Conservation (phyloP, 805 yeast species). For the Zygosaccharomyces pseudorouxii region DNA sequence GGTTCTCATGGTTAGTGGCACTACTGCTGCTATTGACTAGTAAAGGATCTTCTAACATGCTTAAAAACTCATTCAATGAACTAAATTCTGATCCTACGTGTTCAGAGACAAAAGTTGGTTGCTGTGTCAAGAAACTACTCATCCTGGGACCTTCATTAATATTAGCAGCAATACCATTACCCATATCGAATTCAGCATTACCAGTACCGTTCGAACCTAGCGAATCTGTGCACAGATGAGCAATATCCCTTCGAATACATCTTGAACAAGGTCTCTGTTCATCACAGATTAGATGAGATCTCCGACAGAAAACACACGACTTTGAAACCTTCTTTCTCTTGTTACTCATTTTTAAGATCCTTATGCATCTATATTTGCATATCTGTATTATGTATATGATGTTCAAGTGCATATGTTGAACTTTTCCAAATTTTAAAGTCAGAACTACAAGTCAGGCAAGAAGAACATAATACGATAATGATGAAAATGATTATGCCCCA, state of each 20-base stretch:
- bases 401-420: no score
- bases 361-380: no score
- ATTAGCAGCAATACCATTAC: not conserved
- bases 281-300: slow-evolving; percentile 94
- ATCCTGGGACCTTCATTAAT: slow-evolving; percentile 1
- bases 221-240: slow-evolving; percentile 80
- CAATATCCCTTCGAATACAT: slow-evolving; percentile 81
- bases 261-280: slow-evolving; percentile 63
- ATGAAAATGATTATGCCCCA: not conserved
- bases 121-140: slow-evolving; percentile 40
- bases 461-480: not conserved
- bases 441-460: not conserved
- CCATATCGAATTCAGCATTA: not conserved
- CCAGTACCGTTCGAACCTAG: slow-evolving; percentile 35
- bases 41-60: slow-evolving; percentile 82
- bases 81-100: slow-evolving; percentile 92
- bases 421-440: no score
- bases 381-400: no score
- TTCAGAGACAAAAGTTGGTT: slow-evolving; percentile 80
- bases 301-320: slow-evolving; percentile 87
- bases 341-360: not conserved
- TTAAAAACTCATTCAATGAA: slow-evolving; percentile 80
- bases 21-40: slow-evolving; percentile 17
- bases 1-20: slow-evolving; percentile 1
- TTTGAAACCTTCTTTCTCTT: slow-evolving; percentile 20